These are phyloP conservation scores for Solanum boliviense DNA, from an alignment of 257 asterid genomes.

Conservation along the genomic window DNA sequence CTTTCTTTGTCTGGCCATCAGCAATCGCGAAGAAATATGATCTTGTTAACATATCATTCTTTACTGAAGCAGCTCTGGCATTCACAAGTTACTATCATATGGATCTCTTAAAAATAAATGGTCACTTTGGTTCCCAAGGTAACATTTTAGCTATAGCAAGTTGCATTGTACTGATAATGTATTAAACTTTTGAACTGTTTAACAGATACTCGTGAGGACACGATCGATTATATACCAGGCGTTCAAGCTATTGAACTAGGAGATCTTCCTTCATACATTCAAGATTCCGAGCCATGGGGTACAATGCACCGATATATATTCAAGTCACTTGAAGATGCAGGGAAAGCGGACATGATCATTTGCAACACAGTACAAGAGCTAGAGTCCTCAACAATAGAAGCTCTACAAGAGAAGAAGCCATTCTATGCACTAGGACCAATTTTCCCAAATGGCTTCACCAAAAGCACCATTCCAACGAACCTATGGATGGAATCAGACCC, in stretches of 20 bases:
- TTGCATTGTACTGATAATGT: background rate
- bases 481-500: slow-evolving; percentile 8
- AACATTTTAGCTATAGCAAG: background rate
- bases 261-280: slow-evolving; percentile 10
- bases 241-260: background rate
- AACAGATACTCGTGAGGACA: slow-evolving; percentile 6
- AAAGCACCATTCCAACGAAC: background rate
- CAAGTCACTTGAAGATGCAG: slow-evolving; percentile 14
- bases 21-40: slow-evolving; percentile 28
- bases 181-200: background rate
- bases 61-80: slow-evolving; percentile 52
- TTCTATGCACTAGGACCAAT: slow-evolving; percentile 13
- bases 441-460: background rate
- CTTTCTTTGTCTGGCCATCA: slow-evolving; percentile 31
- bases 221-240: slow-evolving; percentile 15
- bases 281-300: background rate
- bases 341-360: slow-evolving; percentile 5
- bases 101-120: slow-evolving; percentile 30
- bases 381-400: slow-evolving; percentile 10
- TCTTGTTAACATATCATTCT: slow-evolving; percentile 38
- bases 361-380: slow-evolving; percentile 16
- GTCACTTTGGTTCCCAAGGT: slow-evolving; percentile 32
- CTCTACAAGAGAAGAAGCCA: background rate
- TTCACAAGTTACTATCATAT: slow-evolving; percentile 34
- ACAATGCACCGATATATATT: slow-evolving; percentile 1